phyloP scores from a whole-genome alignment of 768 basidiomycete genomes.

The Vararia minispora region DNA sequence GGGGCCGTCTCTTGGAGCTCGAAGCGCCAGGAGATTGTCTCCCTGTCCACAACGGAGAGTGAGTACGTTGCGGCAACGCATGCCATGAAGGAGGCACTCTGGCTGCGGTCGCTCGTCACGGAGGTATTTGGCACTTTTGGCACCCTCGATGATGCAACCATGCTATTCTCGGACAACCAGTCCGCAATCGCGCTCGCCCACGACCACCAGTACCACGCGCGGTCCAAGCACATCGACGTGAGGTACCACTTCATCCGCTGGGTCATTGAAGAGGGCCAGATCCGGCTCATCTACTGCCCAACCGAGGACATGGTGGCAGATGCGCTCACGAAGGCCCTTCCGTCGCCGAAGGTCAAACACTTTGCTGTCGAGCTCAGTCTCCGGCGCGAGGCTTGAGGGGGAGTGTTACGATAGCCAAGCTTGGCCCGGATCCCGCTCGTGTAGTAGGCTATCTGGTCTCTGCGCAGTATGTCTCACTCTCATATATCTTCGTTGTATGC shows the following conservation, averaged over 20 bases:
- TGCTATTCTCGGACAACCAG: too few species aligned
- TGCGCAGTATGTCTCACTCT: too few species aligned
- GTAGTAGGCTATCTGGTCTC: too few species aligned
- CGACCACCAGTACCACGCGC: neutral
- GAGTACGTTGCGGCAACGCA: conserved; percentile 29
- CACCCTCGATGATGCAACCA: too few species aligned
- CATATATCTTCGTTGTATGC: too few species aligned
- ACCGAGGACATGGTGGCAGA: conserved; percentile 1
- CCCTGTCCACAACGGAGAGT: conserved; percentile 29
- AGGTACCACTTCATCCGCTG: conserved; percentile 1
- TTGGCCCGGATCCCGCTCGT: too few species aligned
- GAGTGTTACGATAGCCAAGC: too few species aligned
- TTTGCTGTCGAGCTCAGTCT: too few species aligned
- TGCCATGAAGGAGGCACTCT: conserved; percentile 23
- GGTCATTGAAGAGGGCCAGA: neutral
- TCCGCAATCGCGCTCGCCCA: neutral
- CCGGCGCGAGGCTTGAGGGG: too few species aligned
- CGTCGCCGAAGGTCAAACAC: too few species aligned
- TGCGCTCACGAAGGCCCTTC: conserved; percentile 1
- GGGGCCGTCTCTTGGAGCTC: conserved; percentile 29
- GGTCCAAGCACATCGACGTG: conserved; percentile 2
- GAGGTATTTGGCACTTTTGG: too few species aligned
- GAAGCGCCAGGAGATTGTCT: conserved; percentile 25
- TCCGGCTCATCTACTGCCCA: neutral
- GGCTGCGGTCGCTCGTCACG: conserved; percentile 22